phyloP scores from a whole-genome alignment of 805 yeast genomes.

The Starmerella geochares region DNA sequence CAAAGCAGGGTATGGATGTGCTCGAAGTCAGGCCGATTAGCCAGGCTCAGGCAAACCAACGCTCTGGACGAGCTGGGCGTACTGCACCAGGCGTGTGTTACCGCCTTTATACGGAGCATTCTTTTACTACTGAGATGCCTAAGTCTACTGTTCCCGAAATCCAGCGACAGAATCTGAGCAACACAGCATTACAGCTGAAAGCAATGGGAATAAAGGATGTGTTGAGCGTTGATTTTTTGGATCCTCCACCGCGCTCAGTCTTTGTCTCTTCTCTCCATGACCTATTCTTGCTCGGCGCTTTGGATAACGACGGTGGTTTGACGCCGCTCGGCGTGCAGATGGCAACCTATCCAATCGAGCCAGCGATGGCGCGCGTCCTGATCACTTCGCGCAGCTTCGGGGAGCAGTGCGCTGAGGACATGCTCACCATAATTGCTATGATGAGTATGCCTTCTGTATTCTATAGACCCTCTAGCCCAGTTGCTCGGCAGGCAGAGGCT shows the following conservation, averaged over 20 bases:
- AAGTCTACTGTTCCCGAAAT: constrained; percentile 84
- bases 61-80: constrained; percentile 98
- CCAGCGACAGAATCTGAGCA: constrained; percentile 67
- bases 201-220: constrained; percentile 80
- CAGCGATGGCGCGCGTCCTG: constrained; percentile 71
- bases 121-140: constrained; percentile 67
- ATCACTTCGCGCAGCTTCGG: constrained; percentile 39
- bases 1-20: constrained; percentile 80
- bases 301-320: constrained; percentile 69
- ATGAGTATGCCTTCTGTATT: constrained; percentile 67
- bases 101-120: constrained; percentile 74
- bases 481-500: constrained; percentile 42
- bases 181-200: constrained; percentile 63
- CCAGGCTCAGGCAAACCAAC: constrained; percentile 88
- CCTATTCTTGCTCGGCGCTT: constrained; percentile 77
- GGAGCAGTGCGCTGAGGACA: constrained; percentile 49
- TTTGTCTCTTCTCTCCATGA: constrained; percentile 67
- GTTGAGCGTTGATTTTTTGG: constrained; percentile 78
- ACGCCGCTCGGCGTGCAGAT: constrained; percentile 71
- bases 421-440: constrained; percentile 71
- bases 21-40: constrained; percentile 81
- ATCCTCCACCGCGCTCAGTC: constrained; percentile 68
- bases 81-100: constrained; percentile 95
- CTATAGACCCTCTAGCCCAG: constrained; percentile 56
- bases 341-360: constrained; percentile 90